Conservation (phyloP, 2,329 filamentous ascomycete species). For the Trichoderma oligosporum region DNA sequence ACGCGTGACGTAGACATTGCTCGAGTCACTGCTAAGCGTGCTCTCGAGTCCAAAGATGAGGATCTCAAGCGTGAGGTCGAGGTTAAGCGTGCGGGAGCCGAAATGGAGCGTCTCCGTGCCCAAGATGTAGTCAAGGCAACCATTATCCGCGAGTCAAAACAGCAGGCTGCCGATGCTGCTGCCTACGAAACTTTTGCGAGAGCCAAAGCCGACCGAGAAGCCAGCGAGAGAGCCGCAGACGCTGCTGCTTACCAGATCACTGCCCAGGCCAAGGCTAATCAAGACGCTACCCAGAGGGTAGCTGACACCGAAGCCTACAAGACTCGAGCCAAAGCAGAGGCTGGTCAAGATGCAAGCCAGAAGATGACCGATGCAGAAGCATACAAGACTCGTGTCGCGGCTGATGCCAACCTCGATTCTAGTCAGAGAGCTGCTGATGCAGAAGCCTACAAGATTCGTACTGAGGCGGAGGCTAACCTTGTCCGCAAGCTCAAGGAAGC, state of each 20-base stretch:
- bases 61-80: conserved; percentile 77
- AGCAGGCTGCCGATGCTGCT: conserved; percentile 64
- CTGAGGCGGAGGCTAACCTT: conserved; percentile 57
- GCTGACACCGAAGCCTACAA: conserved; percentile 47
- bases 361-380: conserved; percentile 48
- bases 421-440: conserved; percentile 53
- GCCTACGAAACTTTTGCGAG: conserved; percentile 49
- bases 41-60: conserved; percentile 71
- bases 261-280: conserved; percentile 55
- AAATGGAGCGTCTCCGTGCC: conserved; percentile 75
- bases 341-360: conserved; percentile 53
- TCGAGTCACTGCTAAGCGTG: conserved; percentile 67
- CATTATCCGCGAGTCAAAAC: conserved; percentile 63
- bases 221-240: conserved; percentile 65
- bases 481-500: conserved; percentile 67
- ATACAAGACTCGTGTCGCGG: conserved; percentile 56
- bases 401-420: conserved; percentile 52
- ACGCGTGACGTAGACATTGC: conserved; percentile 71
- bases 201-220: conserved; percentile 46
- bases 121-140: conserved; percentile 74
- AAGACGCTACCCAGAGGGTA: conserved; percentile 52
- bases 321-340: conserved; percentile 52
- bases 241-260: conserved; percentile 61
- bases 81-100: conserved; percentile 70
- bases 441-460: conserved; percentile 36